These are phyloP conservation scores for Candida verbasci DNA, from an alignment of 805 yeast species.

Conservation along the genomic window DNA sequence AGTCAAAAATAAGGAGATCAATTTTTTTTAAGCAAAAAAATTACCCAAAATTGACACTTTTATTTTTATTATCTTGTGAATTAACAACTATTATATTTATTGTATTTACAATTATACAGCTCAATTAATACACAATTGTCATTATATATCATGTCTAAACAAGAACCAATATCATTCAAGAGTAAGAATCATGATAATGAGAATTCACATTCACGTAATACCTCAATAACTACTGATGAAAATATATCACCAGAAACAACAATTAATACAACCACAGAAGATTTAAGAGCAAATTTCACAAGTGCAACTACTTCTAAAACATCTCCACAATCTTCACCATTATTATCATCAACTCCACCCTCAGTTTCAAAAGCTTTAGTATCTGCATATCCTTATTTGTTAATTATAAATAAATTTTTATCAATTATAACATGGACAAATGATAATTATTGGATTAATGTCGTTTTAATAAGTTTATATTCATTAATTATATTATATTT, in stretches of 20 bases:
- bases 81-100: too few species aligned
- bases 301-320: slow-evolving; percentile 11
- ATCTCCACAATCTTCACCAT: slow-evolving; percentile 63
- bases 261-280: slow-evolving; percentile 14
- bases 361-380: slow-evolving; percentile 80
- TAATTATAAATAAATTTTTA: slow-evolving; percentile 63
- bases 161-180: background rate
- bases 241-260: slow-evolving; percentile 5
- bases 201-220: background rate
- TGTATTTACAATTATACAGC: too few species aligned
- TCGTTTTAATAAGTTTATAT: slow-evolving; percentile 54
- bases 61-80: slow-evolving; percentile 1
- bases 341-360: slow-evolving; percentile 86
- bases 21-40: too few species aligned
- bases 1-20: too few species aligned
- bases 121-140: background rate
- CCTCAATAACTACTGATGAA: slow-evolving; percentile 1
- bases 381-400: slow-evolving; percentile 78
- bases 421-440: slow-evolving; percentile 88
- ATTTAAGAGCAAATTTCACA: slow-evolving; percentile 28
- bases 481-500: slow-evolving; percentile 67
- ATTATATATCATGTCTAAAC: background rate
- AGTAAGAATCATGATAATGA: background rate
- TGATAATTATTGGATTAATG: slow-evolving; percentile 73
- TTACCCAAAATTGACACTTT: background rate